Conservation (phyloP, 2,329 filamentous ascomycete species). For the Tolypocladium endophyticum region DNA sequence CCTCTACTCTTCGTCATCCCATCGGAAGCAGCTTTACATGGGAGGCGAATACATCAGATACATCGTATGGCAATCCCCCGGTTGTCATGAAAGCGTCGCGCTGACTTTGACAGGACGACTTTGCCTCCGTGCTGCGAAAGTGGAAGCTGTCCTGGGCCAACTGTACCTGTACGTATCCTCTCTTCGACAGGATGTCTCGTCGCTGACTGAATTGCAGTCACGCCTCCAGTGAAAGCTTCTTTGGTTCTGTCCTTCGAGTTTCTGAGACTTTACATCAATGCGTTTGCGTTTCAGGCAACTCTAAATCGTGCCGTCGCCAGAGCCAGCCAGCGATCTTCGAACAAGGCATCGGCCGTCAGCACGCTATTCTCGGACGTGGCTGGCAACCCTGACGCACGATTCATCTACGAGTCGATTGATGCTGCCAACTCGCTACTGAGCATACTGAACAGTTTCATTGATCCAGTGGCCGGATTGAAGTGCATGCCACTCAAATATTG, state of each 20-base stretch:
- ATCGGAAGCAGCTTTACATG: conserved; percentile 58
- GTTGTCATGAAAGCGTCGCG: too few relatives aligned
- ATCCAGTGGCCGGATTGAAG: conserved; percentile 46
- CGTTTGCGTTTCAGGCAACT: conserved; percentile 68
- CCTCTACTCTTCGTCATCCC: conserved; percentile 59
- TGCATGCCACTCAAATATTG: conserved; percentile 57
- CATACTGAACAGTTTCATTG: conserved; percentile 48
- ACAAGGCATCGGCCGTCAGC: conserved; percentile 21
- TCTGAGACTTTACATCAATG: conserved; percentile 61
- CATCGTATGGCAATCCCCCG: conserved; percentile 26
- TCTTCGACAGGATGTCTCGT: background rate
- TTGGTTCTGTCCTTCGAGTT: conserved; percentile 64
- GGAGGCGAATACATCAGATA: conserved; percentile 66
- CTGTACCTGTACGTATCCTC: conserved; percentile 41
- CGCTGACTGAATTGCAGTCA: conserved; percentile 28
- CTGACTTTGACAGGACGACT: conserved; percentile 41
- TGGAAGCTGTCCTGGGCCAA: conserved; percentile 64
- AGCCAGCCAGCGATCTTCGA: conserved; percentile 21
- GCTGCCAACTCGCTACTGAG: conserved; percentile 51
- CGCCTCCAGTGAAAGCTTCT: conserved; percentile 54
- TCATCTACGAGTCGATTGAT: conserved; percentile 56
- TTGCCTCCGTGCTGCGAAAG: conserved; percentile 54
- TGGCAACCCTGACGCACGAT: conserved; percentile 50
- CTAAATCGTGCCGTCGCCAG: conserved; percentile 31
- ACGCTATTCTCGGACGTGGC: conserved; percentile 42